Evolutionary conservation across 2,329 filamentous ascomycete species (phyloP), one percentile per base, ranked within the genome.

Genomic region (Ceratocystis cacaofunesta): DNA sequence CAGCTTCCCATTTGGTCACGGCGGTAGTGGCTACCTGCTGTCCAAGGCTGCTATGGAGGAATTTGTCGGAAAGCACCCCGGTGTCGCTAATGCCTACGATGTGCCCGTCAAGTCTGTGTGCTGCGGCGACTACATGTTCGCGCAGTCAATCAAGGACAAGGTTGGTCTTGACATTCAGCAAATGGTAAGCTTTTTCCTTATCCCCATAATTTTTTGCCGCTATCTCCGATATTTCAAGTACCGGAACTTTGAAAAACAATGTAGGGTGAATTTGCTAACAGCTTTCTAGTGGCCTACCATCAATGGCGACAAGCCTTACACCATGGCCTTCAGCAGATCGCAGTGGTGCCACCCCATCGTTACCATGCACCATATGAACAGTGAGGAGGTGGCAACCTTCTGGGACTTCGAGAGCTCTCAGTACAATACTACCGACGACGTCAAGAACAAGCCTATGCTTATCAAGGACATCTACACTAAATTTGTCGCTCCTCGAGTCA

Each of bases 281-380:
- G 7, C 6, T 65, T 48, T 25, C 28, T 68, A 80, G 73, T 81
- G 77, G 75, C 81, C 81, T 0, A 78, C 79, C 57, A 76, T 82
- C 69, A 82, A 83, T 68, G 80, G 79, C 68, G 80, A 84, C 70
- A 82, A 82, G 67, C 80, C 79, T 2, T 72, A 75, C 61, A 81
- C 77, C 0, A 71, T 83, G n/a, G 75, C 77, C 1, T 82, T 76
- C 67, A 74, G 75, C 46, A 68, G 72, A 1, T 72, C 72, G n/a
- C 74, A 80, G 68, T 84, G 81, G 80, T 84, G 81, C 70, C 78
- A 82, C 62, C 79, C 81, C 7, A 74, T 82, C 57, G 75, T 78
- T 1, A 82, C 81, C 4, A 82, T 84, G 80, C 80, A 82, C 70
- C 80, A 82, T 70, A 75, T 81, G 68, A 75, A 75, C 22, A 75